A percentile compares a stretch with the other conserved stretches of the same genome.
These are phyloP conservation scores for Colletotrichum sp. DNA, from an alignment of 2,329 filamentous ascomycete genomes.

Conservation along the genomic window DNA sequence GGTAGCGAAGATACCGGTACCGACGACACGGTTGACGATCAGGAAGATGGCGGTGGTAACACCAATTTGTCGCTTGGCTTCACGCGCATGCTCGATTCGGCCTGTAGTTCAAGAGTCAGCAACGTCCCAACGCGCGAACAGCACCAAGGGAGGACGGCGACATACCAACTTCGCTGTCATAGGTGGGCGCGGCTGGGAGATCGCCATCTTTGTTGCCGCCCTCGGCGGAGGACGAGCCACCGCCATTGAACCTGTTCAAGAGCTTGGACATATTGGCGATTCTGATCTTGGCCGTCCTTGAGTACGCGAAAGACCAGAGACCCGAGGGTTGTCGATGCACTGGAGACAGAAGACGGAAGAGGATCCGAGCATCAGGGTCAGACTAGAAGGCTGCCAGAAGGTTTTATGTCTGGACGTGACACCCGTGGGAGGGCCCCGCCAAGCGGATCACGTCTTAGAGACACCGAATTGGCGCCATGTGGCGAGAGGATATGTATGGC, in stretches of 20 bases:
- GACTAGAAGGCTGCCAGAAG: background rate
- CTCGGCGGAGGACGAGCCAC: background rate
- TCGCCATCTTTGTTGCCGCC: background rate
- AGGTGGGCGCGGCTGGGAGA: background rate
- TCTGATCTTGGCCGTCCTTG: background rate
- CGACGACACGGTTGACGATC: conserved; percentile 70
- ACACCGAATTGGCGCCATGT: conserved; percentile 13
- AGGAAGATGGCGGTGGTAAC: conserved; percentile 60
- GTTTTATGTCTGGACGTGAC: conserved; percentile 10
- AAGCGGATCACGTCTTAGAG: conserved; percentile 19
- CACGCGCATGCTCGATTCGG: conserved; percentile 42
- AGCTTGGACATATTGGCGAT: conserved; percentile 9
- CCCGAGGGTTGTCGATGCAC: background rate
- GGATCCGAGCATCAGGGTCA: background rate
- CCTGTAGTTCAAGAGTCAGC: conserved; percentile 16
- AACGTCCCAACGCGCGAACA: no score
- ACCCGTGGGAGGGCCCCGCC: conserved; percentile 1
- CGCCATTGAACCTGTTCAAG: conserved; percentile 6
- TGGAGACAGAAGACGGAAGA: background rate
- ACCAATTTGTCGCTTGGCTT: conserved; percentile 61
- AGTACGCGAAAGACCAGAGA: background rate
- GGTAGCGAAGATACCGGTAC: conserved; percentile 71
- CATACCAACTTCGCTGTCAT: conserved; percentile 23
- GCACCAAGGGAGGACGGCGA: background rate
- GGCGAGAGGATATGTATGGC: conserved; percentile 6